phyloP scores from a whole-genome alignment of 2,329 filamentous ascomycete species.

The Periconia sp. region DNA sequence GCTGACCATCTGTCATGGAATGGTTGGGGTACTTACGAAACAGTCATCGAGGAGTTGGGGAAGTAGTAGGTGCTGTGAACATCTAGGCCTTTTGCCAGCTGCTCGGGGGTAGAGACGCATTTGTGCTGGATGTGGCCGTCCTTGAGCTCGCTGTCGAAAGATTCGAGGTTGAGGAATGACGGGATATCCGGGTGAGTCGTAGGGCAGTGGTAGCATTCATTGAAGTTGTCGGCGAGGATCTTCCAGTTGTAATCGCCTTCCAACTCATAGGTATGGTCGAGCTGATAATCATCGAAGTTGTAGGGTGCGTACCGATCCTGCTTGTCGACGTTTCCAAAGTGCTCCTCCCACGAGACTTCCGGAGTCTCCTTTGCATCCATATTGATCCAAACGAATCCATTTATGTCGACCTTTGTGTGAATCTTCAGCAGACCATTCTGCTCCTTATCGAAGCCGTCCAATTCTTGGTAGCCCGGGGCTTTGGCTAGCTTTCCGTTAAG shows the following conservation, averaged over 20 bases:
- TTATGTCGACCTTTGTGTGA: conserved; percentile 29
- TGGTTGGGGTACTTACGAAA: conserved; percentile 16
- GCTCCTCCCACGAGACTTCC: conserved; percentile 23
- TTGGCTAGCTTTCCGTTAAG: conserved; percentile 51
- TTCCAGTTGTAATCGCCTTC: conserved; percentile 37
- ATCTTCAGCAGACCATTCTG: conserved; percentile 39
- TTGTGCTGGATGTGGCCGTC: conserved; percentile 34
- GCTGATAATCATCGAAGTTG: conserved; percentile 27
- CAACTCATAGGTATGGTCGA: conserved; percentile 32
- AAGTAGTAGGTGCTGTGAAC: conserved; percentile 37
- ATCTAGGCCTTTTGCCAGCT: conserved; percentile 22
- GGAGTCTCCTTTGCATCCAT: conserved; percentile 26
- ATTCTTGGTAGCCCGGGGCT: conserved; percentile 46
- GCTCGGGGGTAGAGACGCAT: conserved; percentile 23
- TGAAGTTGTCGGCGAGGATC: conserved; percentile 62
- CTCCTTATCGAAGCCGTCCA: conserved; percentile 31
- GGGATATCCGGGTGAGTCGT: conserved; percentile 64
- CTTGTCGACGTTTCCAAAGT: conserved; percentile 28
- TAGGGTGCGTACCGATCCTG: conserved; percentile 25
- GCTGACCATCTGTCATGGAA: not conserved
- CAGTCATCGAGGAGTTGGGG: conserved; percentile 28
- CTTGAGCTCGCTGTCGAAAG: conserved; percentile 48
- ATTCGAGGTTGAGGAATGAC: conserved; percentile 60
- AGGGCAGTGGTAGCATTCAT: conserved; percentile 69
- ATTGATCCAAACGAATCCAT: conserved; percentile 43